Base-by-base conservation (phyloP, 2,329 filamentous ascomycete species). In the Venturiaceae sp. region DNA sequence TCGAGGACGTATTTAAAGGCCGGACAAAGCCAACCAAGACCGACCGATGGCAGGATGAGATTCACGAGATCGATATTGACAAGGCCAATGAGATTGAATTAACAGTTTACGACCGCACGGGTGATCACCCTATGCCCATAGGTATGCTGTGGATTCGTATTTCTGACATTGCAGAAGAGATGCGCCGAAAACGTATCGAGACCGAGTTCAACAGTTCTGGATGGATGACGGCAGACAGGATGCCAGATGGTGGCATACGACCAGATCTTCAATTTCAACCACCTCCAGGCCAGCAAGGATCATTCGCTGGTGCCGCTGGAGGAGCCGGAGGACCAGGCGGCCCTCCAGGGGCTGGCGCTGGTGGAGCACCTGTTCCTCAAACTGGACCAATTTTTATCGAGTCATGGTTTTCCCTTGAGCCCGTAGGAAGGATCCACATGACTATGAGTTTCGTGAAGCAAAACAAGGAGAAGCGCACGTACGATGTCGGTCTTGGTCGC, bases 11-110 rank as follows among this genome's bases (percentile, higher is more conserved):
- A 57, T 84, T 96, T 62, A 90, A 95, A 66, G 92, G 91, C 41
- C 84, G 91, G 64, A 99, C 94, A 26, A 90, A 85, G 71, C 82
- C 87, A 1, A 90, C 92, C 9, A 82, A 92, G 60, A 95, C 81
- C 62, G 94, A 99, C 73, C 84, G 84, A 67, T 99, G 92, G 92
- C 85, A 91, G 44, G 89, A 90, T 65, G 94, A 99, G 74, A 83
- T 86, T 36, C 94, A 96, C 72, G 91, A 86, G 60, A 86, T 99
- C 62, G 90, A 94, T 63, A 94, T 99, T 59, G 92, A 97, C 74
- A 97, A 97, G 77, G 94, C 94, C 56, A 99, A 99, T 72, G 94
- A 99, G 74, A 90, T 99, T 62, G 94, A 99, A 71, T 83, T 99
- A 57, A 97, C 91, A 0, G 92, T 99, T 11, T 99, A 99, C 72